Base-by-base conservation (phyloP, 345 rosid species). In the Heritiera fomes region DNA sequence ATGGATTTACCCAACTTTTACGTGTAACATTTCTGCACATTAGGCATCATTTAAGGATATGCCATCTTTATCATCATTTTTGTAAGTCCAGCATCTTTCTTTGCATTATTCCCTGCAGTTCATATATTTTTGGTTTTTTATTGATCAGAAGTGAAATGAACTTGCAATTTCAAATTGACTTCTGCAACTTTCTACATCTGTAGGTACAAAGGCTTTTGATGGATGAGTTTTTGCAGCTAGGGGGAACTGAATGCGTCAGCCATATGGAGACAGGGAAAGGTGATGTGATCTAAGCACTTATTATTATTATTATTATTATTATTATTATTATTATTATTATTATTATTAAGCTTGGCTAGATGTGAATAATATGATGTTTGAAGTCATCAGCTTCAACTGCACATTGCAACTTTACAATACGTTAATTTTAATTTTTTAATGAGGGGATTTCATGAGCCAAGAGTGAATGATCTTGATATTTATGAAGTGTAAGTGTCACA, bases 181-280 rank as follows among this genome's bases (percentile, higher is more conserved):
- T 45, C 58, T 62, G 71, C 58, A 75, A 75, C 43, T 47, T 30
- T 61, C 75, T 75, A 20, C 56, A 58, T 87, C 30, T 59, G 82
- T 84, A 94, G 98, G 80, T 79, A 71, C 81, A 80, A 43, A 79
- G 82, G 68, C 64, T 83, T 73, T 81, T 89, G 87, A 80, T 87
- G 75, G 85, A 84, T 64, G 85, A 86, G 80, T 92, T 92, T 83
- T 38, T 83, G 81, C 82, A 77, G 79, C 74, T 92, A 61, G 96
- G 93, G 77, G 98, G 97, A 63, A 79, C 11, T 52, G 79, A 50
- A 80, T 85, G 93, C 80, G 77, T 80, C 50, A 87, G 88, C 71
- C 93, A 88, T 79, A 71, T 69, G 73, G 90, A 90, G 79, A 88
- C 85, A 58, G 92, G 88, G 65, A 87, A 88, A 88, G 97, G 97